Base-by-base conservation (phyloP, 2,329 filamentous ascomycete species). In the Pseudocercospora crystallina region DNA sequence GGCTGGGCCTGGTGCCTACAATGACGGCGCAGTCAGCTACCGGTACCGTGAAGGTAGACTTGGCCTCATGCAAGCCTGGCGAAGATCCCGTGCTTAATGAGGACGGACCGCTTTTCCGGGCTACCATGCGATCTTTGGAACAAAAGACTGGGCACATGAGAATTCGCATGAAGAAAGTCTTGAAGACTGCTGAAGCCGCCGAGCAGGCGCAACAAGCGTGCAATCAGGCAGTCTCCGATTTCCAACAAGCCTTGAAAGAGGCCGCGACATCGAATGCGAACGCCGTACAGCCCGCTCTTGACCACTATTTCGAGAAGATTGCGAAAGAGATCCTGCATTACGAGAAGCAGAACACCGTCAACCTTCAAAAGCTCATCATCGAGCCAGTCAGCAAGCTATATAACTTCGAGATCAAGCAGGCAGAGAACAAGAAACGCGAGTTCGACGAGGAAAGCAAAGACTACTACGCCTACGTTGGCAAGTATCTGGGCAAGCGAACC, bases 401-500 rank as follows among this genome's bases (percentile, higher is more conserved):
- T 71, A 90, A 90, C 54, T 80, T 92, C 58, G 95, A 99, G 65
- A 97, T 99, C 75, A 99, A 99, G 71, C 90, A 96, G 70, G 95
- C 92, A 20, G 94, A 99, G 66, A 80, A 87, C 35, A 99, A 99
- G 76, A 95, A 94, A 73, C 90, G 94, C 59, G 94, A 97, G 62
- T 99, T 99, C 63, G 94, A 99, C 58, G 94, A 99, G 65, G 94
- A 99, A 69, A 97, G 92, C 75, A 94, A 95, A 69, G 94, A 99
- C 68, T 99, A 96, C 73, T 99, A 99, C 72, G 85, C 87, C 56
- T 99, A 96, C 67, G 89, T 97, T 43, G 88, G 90, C 56, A 85
- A 90, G 40, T 99, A 99, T 71, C 82, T 99, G n/a, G 94, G 94
- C 30, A 92, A 97, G 69, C 83, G 92, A 37, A 90, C 95, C 67